Base-by-base conservation (phyloP, 768 basidiomycete genomes). In the Glaciozyma martinii region DNA sequence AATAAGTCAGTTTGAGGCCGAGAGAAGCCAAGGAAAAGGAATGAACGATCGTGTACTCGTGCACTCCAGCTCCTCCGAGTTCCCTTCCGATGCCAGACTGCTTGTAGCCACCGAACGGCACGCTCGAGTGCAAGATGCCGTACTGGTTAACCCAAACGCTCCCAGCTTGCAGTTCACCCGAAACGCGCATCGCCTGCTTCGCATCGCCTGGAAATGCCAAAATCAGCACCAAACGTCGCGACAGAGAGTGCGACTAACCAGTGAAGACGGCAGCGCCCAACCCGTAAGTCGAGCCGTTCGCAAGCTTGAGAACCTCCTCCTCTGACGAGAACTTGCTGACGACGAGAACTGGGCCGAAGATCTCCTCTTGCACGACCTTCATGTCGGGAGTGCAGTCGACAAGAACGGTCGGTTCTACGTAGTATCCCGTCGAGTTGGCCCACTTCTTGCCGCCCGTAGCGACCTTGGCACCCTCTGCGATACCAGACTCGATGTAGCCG, bases 191-290 rank as follows among this genome's bases (percentile, higher is more conserved):
- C 73, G 90, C 92, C 75, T 93, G 88, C 71, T 82, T 84, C 56
- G 89, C 86, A 78, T 97, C 88, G 74, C 58, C 63, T 40, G 37
- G 37, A 40, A 40, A 13, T 7, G 15, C n/a, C 37, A 40, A 40
- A 40, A 40, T 40, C 37, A 40, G 37, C 37, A 13, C 37, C 53
- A 47, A 6, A 9, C 86, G 84, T 12, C 25, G 15, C 3, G n/a
- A 21, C 7, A 6, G 53, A 10, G 7, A 40, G 12, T 7, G 10
- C 2, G 37, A 40, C 37, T 7, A 8, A 40, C 37, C 37, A 85
- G 77, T 92, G 77, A 93, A 90, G 57, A 97, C 79, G 18, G 89
- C 94, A n/a, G 92, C 90, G 9, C 89, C 92, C 44, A 97, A 82
- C 47, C 94, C 94, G 76, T 94, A 95, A 56, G 79, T 82, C 12